Conservation (phyloP, 140 eudicot species). For the Cichorium intybus region DNA sequence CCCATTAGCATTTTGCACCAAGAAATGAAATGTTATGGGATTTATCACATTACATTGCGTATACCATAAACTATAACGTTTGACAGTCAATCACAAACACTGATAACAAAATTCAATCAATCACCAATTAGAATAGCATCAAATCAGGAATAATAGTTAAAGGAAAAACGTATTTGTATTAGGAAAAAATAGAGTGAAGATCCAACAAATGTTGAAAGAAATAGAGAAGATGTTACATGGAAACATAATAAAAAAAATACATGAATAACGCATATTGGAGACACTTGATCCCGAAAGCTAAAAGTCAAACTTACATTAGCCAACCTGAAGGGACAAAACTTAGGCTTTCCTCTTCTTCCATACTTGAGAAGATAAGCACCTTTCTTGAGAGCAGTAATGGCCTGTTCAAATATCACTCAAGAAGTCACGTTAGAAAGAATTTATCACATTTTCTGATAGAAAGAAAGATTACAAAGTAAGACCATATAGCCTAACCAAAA, state of each 20-base stretch:
- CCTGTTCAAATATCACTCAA: constrained; percentile 46
- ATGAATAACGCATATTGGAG: background rate
- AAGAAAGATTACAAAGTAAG: background rate
- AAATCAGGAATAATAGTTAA: background rate
- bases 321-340: constrained; percentile 96
- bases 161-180: background rate
- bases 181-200: background rate
- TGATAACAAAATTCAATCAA: too few species aligned
- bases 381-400: constrained; percentile 87
- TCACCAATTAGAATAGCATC: constrained; percentile 2
- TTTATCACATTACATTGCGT: too few species aligned
- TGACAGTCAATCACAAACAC: too few species aligned
- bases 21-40: too few species aligned
- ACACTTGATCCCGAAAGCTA: background rate
- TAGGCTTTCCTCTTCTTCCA: constrained; percentile 98
- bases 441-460: constrained; percentile 5
- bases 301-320: constrained; percentile 69
- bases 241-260: background rate
- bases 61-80: too few species aligned
- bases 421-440: constrained; percentile 10
- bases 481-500: constrained; percentile 2
- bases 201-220: background rate
- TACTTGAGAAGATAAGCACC: constrained; percentile 96
- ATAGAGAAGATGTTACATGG: background rate
- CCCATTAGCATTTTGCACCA: too few species aligned